Percentiles rank a stretch among this genome's conserved stretches.
Conservation (phyloP, 164 flowering plant species). For the Piper betle region DNA sequence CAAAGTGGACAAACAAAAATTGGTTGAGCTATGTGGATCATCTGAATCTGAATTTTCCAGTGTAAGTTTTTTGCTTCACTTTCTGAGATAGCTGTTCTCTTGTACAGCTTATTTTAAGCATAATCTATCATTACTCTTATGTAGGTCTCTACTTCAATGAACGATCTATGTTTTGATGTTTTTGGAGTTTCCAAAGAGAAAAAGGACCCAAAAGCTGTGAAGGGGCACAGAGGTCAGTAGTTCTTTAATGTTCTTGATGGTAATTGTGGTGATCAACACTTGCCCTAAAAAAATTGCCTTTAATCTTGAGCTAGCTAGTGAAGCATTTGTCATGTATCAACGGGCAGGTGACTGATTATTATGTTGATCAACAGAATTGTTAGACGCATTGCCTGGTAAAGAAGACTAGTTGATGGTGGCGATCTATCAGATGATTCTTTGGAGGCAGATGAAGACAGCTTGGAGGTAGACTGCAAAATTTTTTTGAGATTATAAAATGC, state of each 20-base stretch:
- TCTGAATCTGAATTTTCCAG: slow-evolving; percentile 74
- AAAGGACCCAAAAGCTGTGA: slow-evolving; percentile 62
- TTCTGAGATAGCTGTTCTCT: background rate
- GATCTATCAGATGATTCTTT: slow-evolving; percentile 32
- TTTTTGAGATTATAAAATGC: background rate
- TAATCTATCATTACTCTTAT: background rate
- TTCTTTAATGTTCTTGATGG: background rate
- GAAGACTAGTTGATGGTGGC: slow-evolving; percentile 67
- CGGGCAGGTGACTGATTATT: background rate
- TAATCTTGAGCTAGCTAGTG: too few species aligned
- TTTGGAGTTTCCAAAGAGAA: slow-evolving; percentile 73
- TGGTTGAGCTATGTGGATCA: slow-evolving; percentile 84
- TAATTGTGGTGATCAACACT: background rate
- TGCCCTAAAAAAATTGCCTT: too few species aligned
- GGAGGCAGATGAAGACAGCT: slow-evolving; percentile 35
- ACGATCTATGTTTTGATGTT: slow-evolving; percentile 75
- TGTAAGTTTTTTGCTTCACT: slow-evolving; percentile 26
- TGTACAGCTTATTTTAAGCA: background rate
- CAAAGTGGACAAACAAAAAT: slow-evolving; percentile 75
- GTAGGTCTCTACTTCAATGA: slow-evolving; percentile 84
- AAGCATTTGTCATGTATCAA: background rate
- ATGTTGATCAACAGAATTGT: slow-evolving; percentile 31
- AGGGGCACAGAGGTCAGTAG: slow-evolving; percentile 71
- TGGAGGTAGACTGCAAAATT: slow-evolving; percentile 46
- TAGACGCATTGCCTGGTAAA: slow-evolving; percentile 79